These are phyloP conservation scores for Ceratocystis alfenasii DNA, from an alignment of 2,329 filamentous ascomycete genomes.

Conservation along the genomic window DNA sequence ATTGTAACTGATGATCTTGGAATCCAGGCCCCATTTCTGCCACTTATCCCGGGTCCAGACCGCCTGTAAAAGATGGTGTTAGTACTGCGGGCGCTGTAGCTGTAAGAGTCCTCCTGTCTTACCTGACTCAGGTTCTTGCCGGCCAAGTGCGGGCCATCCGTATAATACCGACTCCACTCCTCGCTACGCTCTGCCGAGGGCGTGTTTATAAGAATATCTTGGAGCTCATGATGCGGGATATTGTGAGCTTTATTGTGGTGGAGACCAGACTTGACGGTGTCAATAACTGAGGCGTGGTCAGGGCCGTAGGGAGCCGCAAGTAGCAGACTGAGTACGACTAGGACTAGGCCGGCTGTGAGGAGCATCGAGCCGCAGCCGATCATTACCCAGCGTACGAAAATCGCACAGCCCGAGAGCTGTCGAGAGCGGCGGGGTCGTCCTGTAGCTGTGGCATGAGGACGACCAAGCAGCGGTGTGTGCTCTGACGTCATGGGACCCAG, in stretches of 20 bases:
- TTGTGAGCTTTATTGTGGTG: background rate
- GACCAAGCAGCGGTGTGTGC: background rate
- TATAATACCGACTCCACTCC: slow-evolving; percentile 71
- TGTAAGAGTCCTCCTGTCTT: slow-evolving; percentile 20
- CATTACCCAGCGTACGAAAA: slow-evolving; percentile 9
- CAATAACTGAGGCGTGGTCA: slow-evolving; percentile 2
- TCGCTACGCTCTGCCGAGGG: slow-evolving; percentile 45
- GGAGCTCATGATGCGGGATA: slow-evolving; percentile 39
- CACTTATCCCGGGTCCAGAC: slow-evolving; percentile 64
- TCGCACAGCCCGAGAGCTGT: background rate
- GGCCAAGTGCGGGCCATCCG: slow-evolving; percentile 60
- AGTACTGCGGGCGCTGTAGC: background rate
- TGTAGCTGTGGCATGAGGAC: background rate
- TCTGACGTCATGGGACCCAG: background rate
- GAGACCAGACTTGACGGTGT: slow-evolving; percentile 13
- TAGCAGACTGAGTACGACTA: slow-evolving; percentile 1
- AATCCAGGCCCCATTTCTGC: slow-evolving; percentile 56
- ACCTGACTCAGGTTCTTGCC: slow-evolving; percentile 66
- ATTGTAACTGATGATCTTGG: slow-evolving; percentile 57
- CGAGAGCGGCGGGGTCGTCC: background rate
- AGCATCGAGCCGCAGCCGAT: slow-evolving; percentile 5
- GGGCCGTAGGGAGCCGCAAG: slow-evolving; percentile 8
- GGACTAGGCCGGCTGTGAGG: background rate
- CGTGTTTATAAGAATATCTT: slow-evolving; percentile 45
- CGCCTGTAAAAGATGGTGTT: slow-evolving; percentile 35